Conservation (phyloP, 2,329 filamentous ascomycete species). For the Paecilomyces fulvus region DNA sequence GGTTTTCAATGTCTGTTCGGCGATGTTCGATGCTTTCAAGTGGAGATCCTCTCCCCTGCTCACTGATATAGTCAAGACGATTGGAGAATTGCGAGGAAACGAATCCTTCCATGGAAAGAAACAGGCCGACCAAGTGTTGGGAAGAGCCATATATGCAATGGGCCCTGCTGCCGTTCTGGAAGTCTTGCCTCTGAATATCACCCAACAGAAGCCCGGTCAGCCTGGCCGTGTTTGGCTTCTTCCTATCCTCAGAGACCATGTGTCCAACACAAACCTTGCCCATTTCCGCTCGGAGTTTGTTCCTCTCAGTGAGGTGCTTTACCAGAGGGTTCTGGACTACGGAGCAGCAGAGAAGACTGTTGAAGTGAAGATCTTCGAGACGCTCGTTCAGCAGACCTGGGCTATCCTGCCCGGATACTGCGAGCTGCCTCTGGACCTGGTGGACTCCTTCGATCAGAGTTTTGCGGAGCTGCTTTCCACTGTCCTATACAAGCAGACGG, state of each 20-base stretch:
- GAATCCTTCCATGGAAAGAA: constrained; percentile 90
- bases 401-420: constrained; percentile 90
- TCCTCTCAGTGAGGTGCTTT: constrained; percentile 81
- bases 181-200: constrained; percentile 78
- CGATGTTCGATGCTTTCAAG: constrained; percentile 71
- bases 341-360: constrained; percentile 79
- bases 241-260: constrained; percentile 79
- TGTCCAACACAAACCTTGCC: constrained; percentile 75
- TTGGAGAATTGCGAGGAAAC: constrained; percentile 82
- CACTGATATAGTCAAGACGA: constrained; percentile 61
- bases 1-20: constrained; percentile 78
- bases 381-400: constrained; percentile 92
- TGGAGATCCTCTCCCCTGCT: constrained; percentile 80
- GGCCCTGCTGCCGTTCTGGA: constrained; percentile 76
- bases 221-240: constrained; percentile 90
- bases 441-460: constrained; percentile 67
- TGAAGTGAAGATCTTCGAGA: constrained; percentile 97
- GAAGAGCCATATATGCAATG: constrained; percentile 80
- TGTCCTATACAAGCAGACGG: constrained; percentile 83
- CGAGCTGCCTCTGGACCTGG: constrained; percentile 75
- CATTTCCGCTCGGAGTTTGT: constrained; percentile 85
- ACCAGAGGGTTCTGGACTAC: constrained; percentile 78
- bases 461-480: constrained; percentile 91
- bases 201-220: constrained; percentile 65
- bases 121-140: constrained; percentile 83